Percentiles rank a stretch among this genome's conserved stretches.
Conservation (phyloP, 805 yeast species). For the Hanseniaspora valbyensis region DNA sequence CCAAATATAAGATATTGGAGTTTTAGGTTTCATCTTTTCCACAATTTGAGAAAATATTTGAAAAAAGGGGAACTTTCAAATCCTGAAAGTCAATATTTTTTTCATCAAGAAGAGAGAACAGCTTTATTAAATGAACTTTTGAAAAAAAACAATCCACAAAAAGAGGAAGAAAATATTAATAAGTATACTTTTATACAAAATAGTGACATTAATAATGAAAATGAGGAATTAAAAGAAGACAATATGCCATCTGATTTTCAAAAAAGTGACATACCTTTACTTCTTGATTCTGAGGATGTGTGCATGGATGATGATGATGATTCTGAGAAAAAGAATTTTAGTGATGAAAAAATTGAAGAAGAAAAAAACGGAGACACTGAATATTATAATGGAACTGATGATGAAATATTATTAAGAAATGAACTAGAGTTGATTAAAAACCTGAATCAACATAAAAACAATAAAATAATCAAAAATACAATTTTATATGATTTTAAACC, state of each 20-base stretch:
- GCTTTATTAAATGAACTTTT: neutral
- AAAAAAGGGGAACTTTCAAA: neutral
- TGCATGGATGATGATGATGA: neutral
- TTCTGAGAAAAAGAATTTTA: neutral
- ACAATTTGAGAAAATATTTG: conserved; percentile 5
- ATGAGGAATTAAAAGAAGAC: neutral
- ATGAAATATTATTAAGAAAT: conserved; percentile 20
- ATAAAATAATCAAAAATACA: conserved; percentile 17
- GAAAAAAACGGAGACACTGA: too few relatives aligned
- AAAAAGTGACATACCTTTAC: neutral
- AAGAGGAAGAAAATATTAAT: neutral
- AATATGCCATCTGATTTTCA: neutral
- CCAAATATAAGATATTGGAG: conserved; percentile 10
- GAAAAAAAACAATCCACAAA: neutral
- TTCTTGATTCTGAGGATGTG: too few relatives aligned
- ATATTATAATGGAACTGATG: conserved; percentile 4
- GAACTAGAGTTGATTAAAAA: conserved; percentile 17
- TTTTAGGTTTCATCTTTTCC: conserved; percentile 10
- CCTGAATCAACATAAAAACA: conserved; percentile 18
- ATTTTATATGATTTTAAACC: conserved; percentile 46
- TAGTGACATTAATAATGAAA: neutral
- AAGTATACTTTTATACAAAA: neutral
- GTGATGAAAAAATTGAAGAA: conserved; percentile 17
- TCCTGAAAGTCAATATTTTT: neutral
- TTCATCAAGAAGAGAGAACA: neutral